Conservation (phyloP, 148 eudicot genomes). For the Chenopodium album region DNA sequence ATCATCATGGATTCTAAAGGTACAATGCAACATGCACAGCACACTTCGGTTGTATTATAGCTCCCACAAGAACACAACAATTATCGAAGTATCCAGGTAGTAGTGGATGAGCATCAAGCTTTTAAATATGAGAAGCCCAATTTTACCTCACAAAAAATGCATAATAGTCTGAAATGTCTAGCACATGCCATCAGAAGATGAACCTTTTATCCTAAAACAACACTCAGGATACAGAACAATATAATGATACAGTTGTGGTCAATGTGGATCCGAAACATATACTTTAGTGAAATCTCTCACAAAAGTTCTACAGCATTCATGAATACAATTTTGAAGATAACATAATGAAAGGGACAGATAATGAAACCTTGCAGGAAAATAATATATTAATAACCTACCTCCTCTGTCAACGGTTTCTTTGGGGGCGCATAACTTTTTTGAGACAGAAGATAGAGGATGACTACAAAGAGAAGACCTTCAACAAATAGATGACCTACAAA, state of each 20-base stretch:
- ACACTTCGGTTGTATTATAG: neutral
- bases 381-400: constrained; percentile 43
- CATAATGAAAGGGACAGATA: neutral
- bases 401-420: constrained; percentile 78
- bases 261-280: neutral
- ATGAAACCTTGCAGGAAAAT: too few relatives aligned
- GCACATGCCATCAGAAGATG: neutral
- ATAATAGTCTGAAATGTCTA: neutral
- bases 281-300: neutral
- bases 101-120: neutral
- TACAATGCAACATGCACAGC: neutral
- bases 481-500: constrained; percentile 85
- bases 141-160: neutral
- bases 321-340: neutral
- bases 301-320: neutral
- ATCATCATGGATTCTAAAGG: neutral
- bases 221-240: neutral
- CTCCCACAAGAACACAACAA: neutral
- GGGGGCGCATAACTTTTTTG: constrained; percentile 99
- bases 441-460: constrained; percentile 67
- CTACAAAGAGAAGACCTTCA: constrained; percentile 88
- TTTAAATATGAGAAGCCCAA: neutral
- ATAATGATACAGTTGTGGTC: too few relatives aligned
- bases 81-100: neutral
- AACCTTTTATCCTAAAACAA: neutral